Conservation (phyloP, 1,284 basidiomycete genomes). For the Tilletia setariae region DNA sequence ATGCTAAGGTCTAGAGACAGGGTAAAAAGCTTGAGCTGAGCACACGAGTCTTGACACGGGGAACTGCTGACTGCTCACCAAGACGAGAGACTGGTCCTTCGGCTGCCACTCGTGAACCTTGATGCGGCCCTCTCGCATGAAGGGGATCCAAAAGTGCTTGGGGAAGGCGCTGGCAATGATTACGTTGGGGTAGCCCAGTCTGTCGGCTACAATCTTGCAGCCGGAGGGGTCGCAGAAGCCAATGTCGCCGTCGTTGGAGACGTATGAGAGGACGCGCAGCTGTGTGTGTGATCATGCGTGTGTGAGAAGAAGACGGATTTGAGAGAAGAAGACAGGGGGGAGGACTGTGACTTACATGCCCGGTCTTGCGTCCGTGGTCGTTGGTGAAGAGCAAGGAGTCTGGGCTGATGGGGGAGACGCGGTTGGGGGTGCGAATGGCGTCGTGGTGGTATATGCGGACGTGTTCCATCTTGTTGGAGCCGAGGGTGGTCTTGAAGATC, state of each 20-base stretch:
- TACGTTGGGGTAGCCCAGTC: constrained; percentile 36
- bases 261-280: constrained; percentile 23
- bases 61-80: constrained; percentile 7
- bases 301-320: constrained; percentile 1
- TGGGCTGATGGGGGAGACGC: constrained; percentile 61
- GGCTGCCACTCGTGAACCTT: constrained; percentile 35
- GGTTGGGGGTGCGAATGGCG: constrained; percentile 67
- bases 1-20: background rate
- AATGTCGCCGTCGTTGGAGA: constrained; percentile 32
- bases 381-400: constrained; percentile 46
- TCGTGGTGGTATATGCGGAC: constrained; percentile 63
- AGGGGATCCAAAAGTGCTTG: constrained; percentile 29
- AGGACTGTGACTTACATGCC: constrained; percentile 22
- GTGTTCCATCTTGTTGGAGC: constrained; percentile 60
- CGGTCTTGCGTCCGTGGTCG: constrained; percentile 37
- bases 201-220: constrained; percentile 38
- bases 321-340: background rate
- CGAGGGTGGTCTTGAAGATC: constrained; percentile 64
- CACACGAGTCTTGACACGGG: background rate
- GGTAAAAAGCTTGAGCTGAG: background rate
- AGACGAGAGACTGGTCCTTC: constrained; percentile 22
- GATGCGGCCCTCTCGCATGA: constrained; percentile 28
- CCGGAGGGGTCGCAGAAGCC: too few relatives aligned
- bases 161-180: constrained; percentile 25
- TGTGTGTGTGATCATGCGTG: background rate